These are phyloP conservation scores for Symbiodinium pilosum DNA, from an alignment of 73 alveolate species.

Conservation along the genomic window DNA sequence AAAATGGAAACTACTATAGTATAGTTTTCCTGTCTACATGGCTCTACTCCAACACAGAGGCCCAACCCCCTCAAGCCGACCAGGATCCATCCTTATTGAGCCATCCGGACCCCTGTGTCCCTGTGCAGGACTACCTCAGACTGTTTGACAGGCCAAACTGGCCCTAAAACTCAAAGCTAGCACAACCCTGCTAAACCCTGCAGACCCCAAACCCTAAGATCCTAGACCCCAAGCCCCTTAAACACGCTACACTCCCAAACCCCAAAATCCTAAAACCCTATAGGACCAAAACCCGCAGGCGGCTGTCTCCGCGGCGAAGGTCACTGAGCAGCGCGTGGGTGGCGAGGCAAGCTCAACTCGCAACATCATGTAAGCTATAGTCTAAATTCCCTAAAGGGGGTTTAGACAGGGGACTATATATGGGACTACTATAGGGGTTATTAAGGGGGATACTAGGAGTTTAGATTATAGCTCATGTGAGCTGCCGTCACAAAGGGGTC, in stretches of 20 bases:
- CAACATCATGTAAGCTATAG: too few relatives aligned
- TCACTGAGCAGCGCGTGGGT: not conserved
- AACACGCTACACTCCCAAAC: not conserved
- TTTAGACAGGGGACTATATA: too few relatives aligned
- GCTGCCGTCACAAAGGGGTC: too few relatives aligned
- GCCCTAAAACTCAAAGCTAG: not conserved
- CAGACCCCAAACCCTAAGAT: not conserved
- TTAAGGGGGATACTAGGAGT: too few relatives aligned
- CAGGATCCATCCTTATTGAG: not conserved
- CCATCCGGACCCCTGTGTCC: not conserved
- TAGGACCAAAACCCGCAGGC: too few relatives aligned
- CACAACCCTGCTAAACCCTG: not conserved
- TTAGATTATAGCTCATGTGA: too few relatives aligned
- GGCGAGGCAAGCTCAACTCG: not conserved
- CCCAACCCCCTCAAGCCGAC: not conserved
- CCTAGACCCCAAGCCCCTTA: not conserved
- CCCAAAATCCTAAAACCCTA: not conserved
- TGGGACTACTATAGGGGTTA: too few relatives aligned
- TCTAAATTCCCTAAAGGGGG: too few relatives aligned
- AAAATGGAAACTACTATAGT: too few relatives aligned
- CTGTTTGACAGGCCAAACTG: too few relatives aligned
- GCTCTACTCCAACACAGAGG: not conserved
- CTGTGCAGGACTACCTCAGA: too few relatives aligned
- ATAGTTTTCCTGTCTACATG: too few relatives aligned
- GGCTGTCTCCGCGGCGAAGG: not conserved